phyloP scores from a whole-genome alignment of 768 basidiomycete species.

The Psilocybe sp. region DNA sequence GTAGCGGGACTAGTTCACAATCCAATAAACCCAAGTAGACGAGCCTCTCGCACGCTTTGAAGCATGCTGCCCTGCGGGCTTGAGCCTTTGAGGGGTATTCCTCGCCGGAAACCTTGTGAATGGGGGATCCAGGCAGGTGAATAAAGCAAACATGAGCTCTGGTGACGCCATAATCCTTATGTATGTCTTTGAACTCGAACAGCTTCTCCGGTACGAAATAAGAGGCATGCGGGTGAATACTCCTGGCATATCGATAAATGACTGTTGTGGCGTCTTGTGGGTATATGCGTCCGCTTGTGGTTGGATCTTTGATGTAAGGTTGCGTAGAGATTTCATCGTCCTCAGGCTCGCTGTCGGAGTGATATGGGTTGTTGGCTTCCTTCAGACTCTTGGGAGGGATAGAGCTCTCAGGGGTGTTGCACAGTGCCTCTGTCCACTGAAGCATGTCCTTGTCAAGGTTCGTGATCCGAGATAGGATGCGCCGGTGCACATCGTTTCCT shows the following conservation, averaged over 20 bases:
- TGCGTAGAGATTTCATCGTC: slow-evolving; percentile 25
- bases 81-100: slow-evolving; percentile 42
- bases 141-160: slow-evolving; percentile 43
- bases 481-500: slow-evolving; percentile 53
- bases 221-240: slow-evolving; percentile 7
- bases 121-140: slow-evolving; percentile 38
- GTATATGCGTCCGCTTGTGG: slow-evolving; percentile 57
- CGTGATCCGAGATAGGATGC: slow-evolving; percentile 43
- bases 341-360: slow-evolving; percentile 50
- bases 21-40: slow-evolving; percentile 51
- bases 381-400: slow-evolving; percentile 44
- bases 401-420: slow-evolving; percentile 31
- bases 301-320: slow-evolving; percentile 55
- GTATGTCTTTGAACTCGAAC: slow-evolving; percentile 39
- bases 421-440: slow-evolving; percentile 50
- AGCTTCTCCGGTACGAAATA: slow-evolving; percentile 16
- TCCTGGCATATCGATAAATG: slow-evolving; percentile 51
- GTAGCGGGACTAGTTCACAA: slow-evolving; percentile 42
- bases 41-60: slow-evolving; percentile 49
- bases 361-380: slow-evolving; percentile 39
- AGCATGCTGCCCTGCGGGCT: slow-evolving; percentile 61
- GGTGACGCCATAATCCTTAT: slow-evolving; percentile 23
- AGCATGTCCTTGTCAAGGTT: slow-evolving; percentile 37
- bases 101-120: slow-evolving; percentile 42
- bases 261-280: slow-evolving; percentile 54